A percentile compares a stretch with the other conserved stretches of the same genome.
Evolutionary conservation across 306 rosid genomes (phyloP).

Genomic region (Ammopiptanthus mongolicus): DNA sequence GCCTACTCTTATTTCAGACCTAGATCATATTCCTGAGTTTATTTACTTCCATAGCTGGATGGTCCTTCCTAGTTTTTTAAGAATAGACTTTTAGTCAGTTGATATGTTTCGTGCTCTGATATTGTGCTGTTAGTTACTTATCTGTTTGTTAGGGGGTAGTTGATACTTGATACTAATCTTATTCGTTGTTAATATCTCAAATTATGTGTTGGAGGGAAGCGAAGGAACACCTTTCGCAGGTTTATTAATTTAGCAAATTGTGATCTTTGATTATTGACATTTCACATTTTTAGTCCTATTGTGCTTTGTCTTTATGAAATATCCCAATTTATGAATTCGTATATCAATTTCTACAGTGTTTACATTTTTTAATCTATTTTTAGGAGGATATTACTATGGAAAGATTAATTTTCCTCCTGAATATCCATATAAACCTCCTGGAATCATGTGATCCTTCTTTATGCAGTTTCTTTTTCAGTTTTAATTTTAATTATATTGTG

Average conservation of each 20-base stretch:
- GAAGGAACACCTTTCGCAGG: conserved; percentile 98
- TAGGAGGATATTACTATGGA: conserved; percentile 94
- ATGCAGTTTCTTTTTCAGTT: background rate
- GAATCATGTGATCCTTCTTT: conserved; percentile 62
- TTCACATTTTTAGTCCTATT: background rate
- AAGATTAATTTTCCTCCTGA: conserved; percentile 90
- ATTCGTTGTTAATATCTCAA: conserved; percentile 37
- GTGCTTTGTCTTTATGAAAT: conserved; percentile 1
- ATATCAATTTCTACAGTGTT: background rate
- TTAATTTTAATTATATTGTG: background rate
- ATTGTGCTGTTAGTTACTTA: background rate
- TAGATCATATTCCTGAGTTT: background rate
- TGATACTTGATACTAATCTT: conserved; percentile 15
- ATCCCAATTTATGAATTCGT: background rate
- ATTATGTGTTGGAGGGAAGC: conserved; percentile 96
- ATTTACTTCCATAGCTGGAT: background rate
- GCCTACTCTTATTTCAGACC: background rate
- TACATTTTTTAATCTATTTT: background rate
- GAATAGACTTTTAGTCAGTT: background rate
- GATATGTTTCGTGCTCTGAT: background rate
- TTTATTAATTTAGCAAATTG: conserved; percentile 22
- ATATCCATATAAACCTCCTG: conserved; percentile 96
- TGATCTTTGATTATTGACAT: conserved; percentile 13
- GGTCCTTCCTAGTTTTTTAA: background rate
- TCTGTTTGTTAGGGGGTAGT: conserved; percentile 5